Conservation (phyloP, 225 moss, liverwort and hornwort species). For the Climacium dendroides region DNA sequence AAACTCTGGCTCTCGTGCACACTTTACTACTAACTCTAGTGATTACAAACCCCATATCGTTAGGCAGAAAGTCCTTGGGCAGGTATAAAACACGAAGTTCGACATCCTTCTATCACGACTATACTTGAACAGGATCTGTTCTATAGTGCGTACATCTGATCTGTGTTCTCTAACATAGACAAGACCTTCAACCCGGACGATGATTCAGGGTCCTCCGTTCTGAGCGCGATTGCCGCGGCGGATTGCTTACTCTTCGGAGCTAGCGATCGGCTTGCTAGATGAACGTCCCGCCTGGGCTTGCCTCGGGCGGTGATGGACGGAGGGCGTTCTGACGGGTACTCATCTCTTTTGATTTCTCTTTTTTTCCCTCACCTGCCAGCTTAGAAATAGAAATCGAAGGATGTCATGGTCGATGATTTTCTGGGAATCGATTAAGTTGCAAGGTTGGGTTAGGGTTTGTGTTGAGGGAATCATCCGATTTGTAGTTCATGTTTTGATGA, state of each 20-base stretch:
- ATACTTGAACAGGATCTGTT: background rate
- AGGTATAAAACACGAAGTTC: rapidly evolving
- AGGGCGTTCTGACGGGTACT: background rate
- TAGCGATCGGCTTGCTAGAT: background rate
- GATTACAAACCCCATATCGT: background rate
- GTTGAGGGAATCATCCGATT: background rate
- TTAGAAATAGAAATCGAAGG: background rate
- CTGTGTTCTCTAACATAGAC: background rate
- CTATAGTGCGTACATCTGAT: background rate
- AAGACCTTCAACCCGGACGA: background rate
- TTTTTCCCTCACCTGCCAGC: background rate
- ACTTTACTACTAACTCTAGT: too few relatives aligned
- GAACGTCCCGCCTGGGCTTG: background rate
- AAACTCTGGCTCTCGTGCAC: too few relatives aligned
- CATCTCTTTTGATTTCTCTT: background rate
- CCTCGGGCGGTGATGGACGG: background rate
- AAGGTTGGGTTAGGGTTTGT: background rate
- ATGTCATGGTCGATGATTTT: background rate
- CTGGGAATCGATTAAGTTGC: background rate
- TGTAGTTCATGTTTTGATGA: too few relatives aligned
- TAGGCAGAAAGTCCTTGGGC: background rate
- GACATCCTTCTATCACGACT: rapidly evolving
- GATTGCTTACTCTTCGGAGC: rapidly evolving
- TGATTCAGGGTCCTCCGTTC: background rate
- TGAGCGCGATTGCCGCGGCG: background rate